These are phyloP conservation scores for Trichoderma citrinoviride DNA, from an alignment of 2,329 filamentous ascomycete species.

Conservation along the genomic window DNA sequence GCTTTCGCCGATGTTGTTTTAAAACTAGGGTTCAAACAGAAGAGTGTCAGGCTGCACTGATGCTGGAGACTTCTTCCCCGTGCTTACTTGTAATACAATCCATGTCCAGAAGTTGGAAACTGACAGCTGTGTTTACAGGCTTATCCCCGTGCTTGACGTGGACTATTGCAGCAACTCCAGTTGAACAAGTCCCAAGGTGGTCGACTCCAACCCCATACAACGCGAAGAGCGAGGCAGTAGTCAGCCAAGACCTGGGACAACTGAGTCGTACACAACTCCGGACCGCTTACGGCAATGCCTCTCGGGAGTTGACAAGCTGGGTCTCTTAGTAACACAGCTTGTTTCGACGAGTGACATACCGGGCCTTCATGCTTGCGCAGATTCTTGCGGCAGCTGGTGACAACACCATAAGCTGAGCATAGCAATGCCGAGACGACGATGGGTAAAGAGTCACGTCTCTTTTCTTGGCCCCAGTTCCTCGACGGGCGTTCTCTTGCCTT, in stretches of 20 bases:
- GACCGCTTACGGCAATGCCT: not conserved
- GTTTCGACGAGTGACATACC: not conserved
- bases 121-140: not conserved
- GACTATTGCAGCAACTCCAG: too few relatives aligned
- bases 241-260: not conserved
- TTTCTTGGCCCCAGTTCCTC: not conserved
- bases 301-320: not conserved
- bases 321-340: not conserved
- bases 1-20: too few relatives aligned
- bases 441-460: not conserved
- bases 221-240: not conserved
- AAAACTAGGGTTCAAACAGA: too few relatives aligned
- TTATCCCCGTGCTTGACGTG: too few relatives aligned
- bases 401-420: constrained; percentile 11
- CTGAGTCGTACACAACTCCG: not conserved
- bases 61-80: not conserved
- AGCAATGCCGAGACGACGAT: not conserved
- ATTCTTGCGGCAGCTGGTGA: not conserved
- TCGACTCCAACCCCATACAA: too few relatives aligned
- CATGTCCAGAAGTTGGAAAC: not conserved
- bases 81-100: not conserved
- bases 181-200: too few relatives aligned
- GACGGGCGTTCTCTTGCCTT: not conserved
- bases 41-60: not conserved
- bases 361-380: not conserved